Base-by-base conservation (phyloP, 2,329 filamentous ascomycete species). In the Sporothrix brunneoviolacea region DNA sequence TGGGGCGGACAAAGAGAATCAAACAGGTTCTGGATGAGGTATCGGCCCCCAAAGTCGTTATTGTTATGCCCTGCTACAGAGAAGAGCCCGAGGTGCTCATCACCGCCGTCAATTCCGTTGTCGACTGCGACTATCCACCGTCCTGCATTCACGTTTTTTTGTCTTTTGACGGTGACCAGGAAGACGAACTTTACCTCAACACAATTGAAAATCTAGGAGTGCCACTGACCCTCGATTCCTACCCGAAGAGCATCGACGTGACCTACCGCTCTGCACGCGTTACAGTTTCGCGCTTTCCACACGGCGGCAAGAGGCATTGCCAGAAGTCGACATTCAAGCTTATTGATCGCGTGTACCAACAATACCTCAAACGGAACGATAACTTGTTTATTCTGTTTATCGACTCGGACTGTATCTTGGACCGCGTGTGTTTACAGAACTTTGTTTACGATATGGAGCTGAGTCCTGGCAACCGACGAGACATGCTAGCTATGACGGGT, bases 391-490 rank as follows among this genome's bases (percentile, higher is more conserved):
- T 97, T 48, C 79, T 97, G 10, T 97, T 97, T 69, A 96, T 97
- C 64, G 91, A 97, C 70, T 96, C 91, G 0, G 91, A 97, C 65
- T 97, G 93, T 68, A 93, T 96, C 55, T 74, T 97, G 44, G 91
- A 97, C 70, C 80, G 83, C 52, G 82, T 91, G 36, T 97, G 91
- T 65, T 80, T 97, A 53, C 91, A 96, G 65, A 97, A 96, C 66
- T 97, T 97, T 68, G 88, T 97, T 71, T 96, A 93, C 68, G 91
- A 97, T 65, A 97, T 97, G 93, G 90, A 97, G 68, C 75, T 97
- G 54, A 95, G 91, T 66, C 91, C 91, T 1, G 91, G 91, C 49
- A 95, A 91, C 69, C 83, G 87, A 63, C 82, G 84, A 63, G 88
- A 94, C 65, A 96, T 95, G 88, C 75, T 97, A 62, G 91, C 91